These are phyloP conservation scores for Colletotrichum aenigma DNA, from an alignment of 2,329 filamentous ascomycete genomes.

Conservation along the genomic window DNA sequence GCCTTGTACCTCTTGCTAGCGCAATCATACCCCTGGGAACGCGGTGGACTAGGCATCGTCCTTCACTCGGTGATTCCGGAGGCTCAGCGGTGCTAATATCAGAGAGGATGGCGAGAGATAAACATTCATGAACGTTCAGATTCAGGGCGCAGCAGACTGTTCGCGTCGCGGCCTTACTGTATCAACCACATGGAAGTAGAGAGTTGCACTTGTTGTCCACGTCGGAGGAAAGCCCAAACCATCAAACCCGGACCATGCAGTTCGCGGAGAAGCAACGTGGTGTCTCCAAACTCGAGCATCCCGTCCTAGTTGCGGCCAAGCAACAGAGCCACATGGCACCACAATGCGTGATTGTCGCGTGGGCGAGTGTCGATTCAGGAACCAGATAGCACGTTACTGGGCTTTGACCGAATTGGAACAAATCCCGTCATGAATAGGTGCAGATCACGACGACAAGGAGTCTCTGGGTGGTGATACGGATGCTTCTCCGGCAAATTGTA, in stretches of 20 bases:
- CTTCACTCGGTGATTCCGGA: neutral
- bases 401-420: neutral
- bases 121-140: neutral
- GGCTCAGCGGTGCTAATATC: neutral
- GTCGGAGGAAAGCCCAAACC: neutral
- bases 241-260: neutral
- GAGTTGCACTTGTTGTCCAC: neutral
- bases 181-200: neutral
- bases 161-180: neutral
- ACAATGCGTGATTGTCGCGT: neutral
- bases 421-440: neutral
- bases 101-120: neutral
- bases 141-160: neutral
- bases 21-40: neutral
- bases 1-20: neutral
- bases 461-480: neutral
- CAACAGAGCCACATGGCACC: neutral
- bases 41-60: neutral
- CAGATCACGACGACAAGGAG: neutral
- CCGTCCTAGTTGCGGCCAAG: neutral
- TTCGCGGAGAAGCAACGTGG: slow-evolving; percentile 1
- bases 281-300: neutral
- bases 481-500: neutral
- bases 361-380: neutral
- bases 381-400: neutral